These are phyloP conservation scores for Volvariella volvacea DNA, from an alignment of 1,284 basidiomycete genomes.

Conservation along the genomic window DNA sequence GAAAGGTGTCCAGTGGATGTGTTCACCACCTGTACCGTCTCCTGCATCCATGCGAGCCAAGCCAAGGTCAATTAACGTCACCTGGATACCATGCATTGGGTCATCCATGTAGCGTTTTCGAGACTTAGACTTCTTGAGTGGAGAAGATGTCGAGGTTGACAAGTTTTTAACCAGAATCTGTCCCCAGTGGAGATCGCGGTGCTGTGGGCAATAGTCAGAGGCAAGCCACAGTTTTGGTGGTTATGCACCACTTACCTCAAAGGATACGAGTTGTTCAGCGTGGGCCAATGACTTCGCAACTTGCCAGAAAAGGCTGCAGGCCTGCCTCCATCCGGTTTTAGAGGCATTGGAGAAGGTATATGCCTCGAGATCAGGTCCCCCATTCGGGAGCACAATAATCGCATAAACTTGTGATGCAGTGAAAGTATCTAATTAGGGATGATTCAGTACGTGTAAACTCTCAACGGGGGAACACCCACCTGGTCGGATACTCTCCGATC, in stretches of 20 bases:
- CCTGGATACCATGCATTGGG: constrained; percentile 51
- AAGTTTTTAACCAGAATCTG: constrained; percentile 80
- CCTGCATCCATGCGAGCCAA: constrained; percentile 75
- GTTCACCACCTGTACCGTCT: constrained; percentile 34
- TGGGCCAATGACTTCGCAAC: constrained; percentile 68
- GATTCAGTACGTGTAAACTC: neutral
- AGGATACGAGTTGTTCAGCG: constrained; percentile 74
- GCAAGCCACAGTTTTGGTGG: neutral
- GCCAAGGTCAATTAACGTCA: constrained; percentile 92
- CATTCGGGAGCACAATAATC: constrained; percentile 84
- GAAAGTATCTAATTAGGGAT: constrained; percentile 53
- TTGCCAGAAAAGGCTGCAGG: constrained; percentile 88
- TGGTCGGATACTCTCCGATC: constrained; percentile 83
- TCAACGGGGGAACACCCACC: constrained; percentile 38
- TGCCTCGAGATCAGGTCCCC: constrained; percentile 84
- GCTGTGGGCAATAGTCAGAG: constrained; percentile 40
- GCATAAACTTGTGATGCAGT: constrained; percentile 74
- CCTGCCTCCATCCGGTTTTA: constrained; percentile 76
- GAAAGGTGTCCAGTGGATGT: constrained; percentile 68
- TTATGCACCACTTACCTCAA: constrained; percentile 62
- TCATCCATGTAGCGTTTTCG: constrained; percentile 51
- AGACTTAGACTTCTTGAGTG: constrained; percentile 12
- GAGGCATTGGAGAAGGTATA: constrained; percentile 54
- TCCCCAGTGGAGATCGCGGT: constrained; percentile 98
- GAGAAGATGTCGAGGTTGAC: constrained; percentile 19